Conservation (phyloP, 306 rosid genomes). For the Vigna unguiculata region DNA sequence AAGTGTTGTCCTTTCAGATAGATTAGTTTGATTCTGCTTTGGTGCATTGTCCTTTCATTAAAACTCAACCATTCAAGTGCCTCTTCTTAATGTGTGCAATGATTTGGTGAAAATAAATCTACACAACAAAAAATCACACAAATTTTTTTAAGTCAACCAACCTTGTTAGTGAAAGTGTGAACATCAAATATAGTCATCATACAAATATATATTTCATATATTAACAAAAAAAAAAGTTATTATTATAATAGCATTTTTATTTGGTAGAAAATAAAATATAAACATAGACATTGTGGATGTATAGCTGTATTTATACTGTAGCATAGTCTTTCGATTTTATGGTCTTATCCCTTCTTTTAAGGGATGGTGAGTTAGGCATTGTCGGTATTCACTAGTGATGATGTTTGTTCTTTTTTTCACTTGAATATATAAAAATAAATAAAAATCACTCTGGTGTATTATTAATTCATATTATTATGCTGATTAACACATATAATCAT, state of each 20-base stretch:
- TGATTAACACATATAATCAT: no score
- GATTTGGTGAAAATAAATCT: constrained; percentile 22
- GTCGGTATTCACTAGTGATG: neutral
- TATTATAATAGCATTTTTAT: neutral
- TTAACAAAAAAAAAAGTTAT: neutral
- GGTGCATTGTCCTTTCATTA: constrained; percentile 44
- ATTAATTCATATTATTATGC: no score
- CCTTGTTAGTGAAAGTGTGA: neutral
- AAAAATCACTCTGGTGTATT: neutral
- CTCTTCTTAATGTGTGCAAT: constrained; percentile 8
- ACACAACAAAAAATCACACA: neutral
- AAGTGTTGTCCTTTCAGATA: constrained; percentile 45
- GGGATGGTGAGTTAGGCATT: neutral
- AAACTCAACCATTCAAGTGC: constrained; percentile 25
- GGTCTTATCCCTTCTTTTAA: neutral
- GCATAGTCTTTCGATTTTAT: neutral
- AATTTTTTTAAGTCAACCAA: constrained; percentile 35
- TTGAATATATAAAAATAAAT: neutral
- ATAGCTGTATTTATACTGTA: neutral
- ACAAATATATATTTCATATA: neutral
- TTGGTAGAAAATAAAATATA: neutral
- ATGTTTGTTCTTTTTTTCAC: neutral
- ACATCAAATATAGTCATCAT: neutral
- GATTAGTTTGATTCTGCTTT: constrained; percentile 33
- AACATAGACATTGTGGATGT: neutral